Base-by-base conservation (phyloP, 1,284 basidiomycete species). In the Cryptococcus amylolentus region DNA sequence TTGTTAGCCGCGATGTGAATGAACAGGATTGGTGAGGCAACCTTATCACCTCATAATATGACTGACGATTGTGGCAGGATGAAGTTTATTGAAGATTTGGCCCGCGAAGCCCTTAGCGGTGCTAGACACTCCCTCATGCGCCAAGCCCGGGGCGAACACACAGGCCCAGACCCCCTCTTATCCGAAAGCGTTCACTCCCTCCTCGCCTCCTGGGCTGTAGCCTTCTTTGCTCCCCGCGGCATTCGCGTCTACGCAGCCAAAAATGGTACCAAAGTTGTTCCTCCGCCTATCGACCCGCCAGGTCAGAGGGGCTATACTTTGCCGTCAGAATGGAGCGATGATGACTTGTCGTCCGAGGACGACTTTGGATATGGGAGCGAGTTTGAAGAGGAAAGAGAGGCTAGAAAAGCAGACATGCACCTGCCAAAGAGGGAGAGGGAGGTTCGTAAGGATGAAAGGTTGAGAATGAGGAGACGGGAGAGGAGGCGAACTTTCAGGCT, bases 161-260 rank as follows among this genome's bases (percentile, higher is more conserved):
- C 51, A 49, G 67, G 68, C 27, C 66, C 68, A 9, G 49, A 56
- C 27, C 70, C 71, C 13, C 47, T 63, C 31, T 42, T 74, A 13
- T 58, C 62, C 26, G 67, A 72, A 37, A 49, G 55, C 4, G 67
- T 72, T 20, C 64, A 72, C 50, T 62, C 66, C 9, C 47, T 67
- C 3, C 55, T 70, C 26, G 58, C 65, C 23, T 60, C 60, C 20
- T 71, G 71, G 70, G 64, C 65, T 9, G 69, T 69, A 7, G 70
- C 65, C 40, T 71, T 69, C 57, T 72, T 67, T 60, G 55, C 59
- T 26, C 70, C 70, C 10, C 56, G 70, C 12, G 70, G 70, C 12
- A 66, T 72, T 48, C 47, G 58, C 10, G 62, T 72, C 12, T 70
- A 71, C 57, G 69, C 69, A 10, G 69, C 68, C 1, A 55, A 62